A percentile compares a stretch with the other conserved stretches of the same genome.
These are phyloP conservation scores for Mimosa pudica DNA, from an alignment of 306 rosid species.

Conservation along the genomic window DNA sequence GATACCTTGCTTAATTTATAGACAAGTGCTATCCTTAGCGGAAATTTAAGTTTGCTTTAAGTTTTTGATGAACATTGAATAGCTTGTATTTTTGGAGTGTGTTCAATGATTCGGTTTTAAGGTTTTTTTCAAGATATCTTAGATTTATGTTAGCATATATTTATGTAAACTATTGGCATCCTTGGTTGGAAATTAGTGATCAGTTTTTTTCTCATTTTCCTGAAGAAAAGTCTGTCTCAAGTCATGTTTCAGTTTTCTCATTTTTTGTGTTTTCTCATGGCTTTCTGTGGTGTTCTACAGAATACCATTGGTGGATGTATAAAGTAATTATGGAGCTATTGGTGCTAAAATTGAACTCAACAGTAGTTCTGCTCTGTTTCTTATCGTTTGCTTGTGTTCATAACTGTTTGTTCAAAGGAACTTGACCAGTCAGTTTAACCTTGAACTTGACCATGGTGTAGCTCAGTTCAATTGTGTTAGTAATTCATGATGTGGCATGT, in stretches of 20 bases:
- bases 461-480: not conserved
- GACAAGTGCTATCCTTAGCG: not conserved
- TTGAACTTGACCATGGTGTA: not conserved
- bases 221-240: not conserved
- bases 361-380: constrained; percentile 7
- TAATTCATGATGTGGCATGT: too few species aligned
- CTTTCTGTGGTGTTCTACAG: not conserved
- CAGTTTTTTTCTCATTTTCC: not conserved
- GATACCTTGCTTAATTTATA: not conserved
- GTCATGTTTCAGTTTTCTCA: not conserved
- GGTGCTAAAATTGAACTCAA: not conserved
- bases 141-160: not conserved
- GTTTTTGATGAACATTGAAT: not conserved
- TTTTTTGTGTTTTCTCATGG: not conserved
- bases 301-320: not conserved
- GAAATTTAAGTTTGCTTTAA: not conserved
- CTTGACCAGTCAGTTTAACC: not conserved
- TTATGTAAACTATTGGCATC: not conserved
- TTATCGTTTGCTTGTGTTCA: constrained; percentile 9
- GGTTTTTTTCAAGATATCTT: not conserved
- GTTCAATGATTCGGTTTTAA: too few species aligned
- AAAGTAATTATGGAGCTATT: not conserved
- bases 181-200: not conserved
- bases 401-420: too few species aligned
- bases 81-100: not conserved